A percentile compares a stretch with the other conserved stretches of the same genome.
phyloP scores from a whole-genome alignment of 805 yeast genomes.

The Nakazawaea wickerhamii region DNA sequence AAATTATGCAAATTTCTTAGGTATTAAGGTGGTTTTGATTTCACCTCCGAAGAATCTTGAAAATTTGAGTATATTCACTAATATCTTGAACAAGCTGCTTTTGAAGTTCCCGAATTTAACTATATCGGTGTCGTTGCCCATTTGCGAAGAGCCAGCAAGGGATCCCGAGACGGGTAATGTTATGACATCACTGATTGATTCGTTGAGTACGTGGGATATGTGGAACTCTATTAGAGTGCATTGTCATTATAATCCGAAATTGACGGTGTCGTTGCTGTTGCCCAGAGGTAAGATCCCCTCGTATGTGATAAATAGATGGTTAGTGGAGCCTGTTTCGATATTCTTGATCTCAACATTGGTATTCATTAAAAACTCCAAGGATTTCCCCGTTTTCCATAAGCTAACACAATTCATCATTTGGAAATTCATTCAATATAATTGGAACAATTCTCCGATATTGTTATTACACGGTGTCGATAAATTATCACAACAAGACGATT shows the following conservation, averaged over 20 bases:
- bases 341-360: constrained; percentile 49
- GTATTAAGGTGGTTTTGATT: constrained; percentile 47
- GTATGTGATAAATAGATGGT: constrained; percentile 53
- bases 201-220: constrained; percentile 64
- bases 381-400: constrained; percentile 60
- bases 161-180: constrained; percentile 21
- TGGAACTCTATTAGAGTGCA: constrained; percentile 62
- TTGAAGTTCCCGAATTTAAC: constrained; percentile 27
- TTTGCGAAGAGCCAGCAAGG: constrained; percentile 36
- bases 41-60: constrained; percentile 61
- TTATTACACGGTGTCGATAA: constrained; percentile 52
- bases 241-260: constrained; percentile 46
- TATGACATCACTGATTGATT: constrained; percentile 28
- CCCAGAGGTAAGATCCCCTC: constrained; percentile 55
- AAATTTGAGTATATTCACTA: constrained; percentile 47
- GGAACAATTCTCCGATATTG: constrained; percentile 34
- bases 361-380: constrained; percentile 54
- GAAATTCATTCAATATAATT: constrained; percentile 36
- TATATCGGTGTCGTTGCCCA: constrained; percentile 43
- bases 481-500: constrained; percentile 10
- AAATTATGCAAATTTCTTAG: constrained; percentile 53
- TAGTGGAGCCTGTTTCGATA: constrained; percentile 60
- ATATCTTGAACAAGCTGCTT: constrained; percentile 26
- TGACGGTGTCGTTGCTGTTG: constrained; percentile 71
- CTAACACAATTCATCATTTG: constrained; percentile 45